phyloP scores from a whole-genome alignment of 306 rosid genomes.

The Begonia loranthoides region DNA sequence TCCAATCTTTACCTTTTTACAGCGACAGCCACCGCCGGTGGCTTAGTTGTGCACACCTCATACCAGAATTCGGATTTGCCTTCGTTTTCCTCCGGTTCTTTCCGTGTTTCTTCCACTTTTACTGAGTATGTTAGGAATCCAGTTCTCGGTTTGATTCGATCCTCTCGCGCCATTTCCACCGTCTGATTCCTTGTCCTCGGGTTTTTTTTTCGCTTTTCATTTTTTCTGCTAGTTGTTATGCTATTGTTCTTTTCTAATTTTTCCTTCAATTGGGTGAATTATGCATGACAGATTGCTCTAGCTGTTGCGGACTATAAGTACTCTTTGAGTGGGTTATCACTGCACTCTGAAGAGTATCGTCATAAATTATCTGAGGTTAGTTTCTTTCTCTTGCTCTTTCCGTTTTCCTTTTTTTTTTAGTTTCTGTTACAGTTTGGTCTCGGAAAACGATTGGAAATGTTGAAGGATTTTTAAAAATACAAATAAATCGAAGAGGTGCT shows the following conservation, averaged over 20 bases:
- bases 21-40: constrained; percentile 9
- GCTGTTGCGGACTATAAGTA: constrained; percentile 53
- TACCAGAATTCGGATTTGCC: constrained; percentile 13
- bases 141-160: constrained; percentile 49
- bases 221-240: neutral
- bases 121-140: constrained; percentile 18
- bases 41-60: constrained; percentile 11
- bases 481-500: neutral
- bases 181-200: constrained; percentile 20
- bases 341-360: constrained; percentile 46
- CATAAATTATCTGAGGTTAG: constrained; percentile 43
- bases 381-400: neutral
- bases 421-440: neutral
- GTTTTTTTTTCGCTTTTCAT: neutral
- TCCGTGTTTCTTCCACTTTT: constrained; percentile 3
- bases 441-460: neutral
- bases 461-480: neutral
- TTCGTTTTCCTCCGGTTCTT: constrained; percentile 10
- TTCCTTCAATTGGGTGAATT: neutral
- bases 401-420: neutral
- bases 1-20: constrained; percentile 17
- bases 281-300: constrained; percentile 37
- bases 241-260: neutral
- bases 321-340: constrained; percentile 35
- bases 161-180: constrained; percentile 56